phyloP scores from a whole-genome alignment of 1,284 basidiomycete genomes.

The Lignosus rhinocerotis region DNA sequence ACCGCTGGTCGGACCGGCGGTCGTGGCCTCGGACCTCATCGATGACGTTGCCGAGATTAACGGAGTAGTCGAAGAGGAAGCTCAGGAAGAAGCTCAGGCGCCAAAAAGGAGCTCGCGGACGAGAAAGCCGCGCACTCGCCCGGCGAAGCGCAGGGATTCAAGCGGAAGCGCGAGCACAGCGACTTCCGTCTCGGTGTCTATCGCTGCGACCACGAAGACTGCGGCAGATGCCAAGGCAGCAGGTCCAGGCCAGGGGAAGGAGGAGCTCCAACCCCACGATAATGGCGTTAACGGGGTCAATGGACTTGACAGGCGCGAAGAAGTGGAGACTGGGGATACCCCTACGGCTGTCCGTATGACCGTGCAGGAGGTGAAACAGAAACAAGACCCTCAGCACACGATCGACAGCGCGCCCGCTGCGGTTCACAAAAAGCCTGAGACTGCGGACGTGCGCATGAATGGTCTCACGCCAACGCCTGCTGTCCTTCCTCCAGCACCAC shows the following conservation, averaged over 20 bases:
- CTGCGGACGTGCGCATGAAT: not conserved
- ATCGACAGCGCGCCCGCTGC: not conserved
- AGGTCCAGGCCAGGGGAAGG: slow-evolving; percentile 3
- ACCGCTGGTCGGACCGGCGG: slow-evolving; percentile 30
- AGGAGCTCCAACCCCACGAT: slow-evolving; percentile 4
- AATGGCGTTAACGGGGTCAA: not conserved
- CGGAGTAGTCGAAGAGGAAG: slow-evolving; percentile 28
- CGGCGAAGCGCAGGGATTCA: slow-evolving; percentile 30
- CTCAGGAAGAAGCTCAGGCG: slow-evolving; percentile 24
- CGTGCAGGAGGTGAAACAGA: not conserved
- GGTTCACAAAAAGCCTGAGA: not conserved
- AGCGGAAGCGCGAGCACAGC: slow-evolving; percentile 35
- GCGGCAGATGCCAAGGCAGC: slow-evolving; percentile 4
- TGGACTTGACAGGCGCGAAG: slow-evolving; percentile 1
- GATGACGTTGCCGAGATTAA: slow-evolving; percentile 25
- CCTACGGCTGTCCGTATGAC: not conserved
- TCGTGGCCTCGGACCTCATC: slow-evolving; percentile 25
- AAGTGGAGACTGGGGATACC: slow-evolving; percentile 3
- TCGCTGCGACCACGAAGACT: slow-evolving; percentile 25
- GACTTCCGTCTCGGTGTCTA: slow-evolving; percentile 34
- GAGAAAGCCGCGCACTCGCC: slow-evolving; percentile 25
- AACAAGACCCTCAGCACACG: not conserved
- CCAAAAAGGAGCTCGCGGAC: slow-evolving; percentile 32
- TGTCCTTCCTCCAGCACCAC: not conserved
- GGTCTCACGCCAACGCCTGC: not conserved